Conservation (phyloP, 768 basidiomycete species). For the Lanmaoa rubissima region DNA sequence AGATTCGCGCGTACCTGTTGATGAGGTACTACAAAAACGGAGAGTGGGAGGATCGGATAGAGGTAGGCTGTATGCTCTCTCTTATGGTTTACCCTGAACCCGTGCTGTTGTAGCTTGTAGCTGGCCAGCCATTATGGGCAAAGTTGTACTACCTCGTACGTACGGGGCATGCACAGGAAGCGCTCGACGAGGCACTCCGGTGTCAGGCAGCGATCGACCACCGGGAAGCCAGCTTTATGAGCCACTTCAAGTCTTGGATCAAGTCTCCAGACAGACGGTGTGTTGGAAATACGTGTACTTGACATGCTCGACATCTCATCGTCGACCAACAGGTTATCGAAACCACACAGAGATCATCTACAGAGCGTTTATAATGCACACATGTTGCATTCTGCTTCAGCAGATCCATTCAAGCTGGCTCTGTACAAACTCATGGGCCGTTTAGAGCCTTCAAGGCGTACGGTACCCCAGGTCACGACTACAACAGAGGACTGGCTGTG, state of each 20-base stretch:
- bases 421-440: constrained; percentile 95
- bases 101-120: constrained; percentile 57
- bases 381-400: constrained; percentile 83
- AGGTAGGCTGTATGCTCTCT: constrained; percentile 49
- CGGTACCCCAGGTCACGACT: constrained; percentile 78
- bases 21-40: constrained; percentile 80
- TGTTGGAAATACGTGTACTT: constrained; percentile 16
- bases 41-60: constrained; percentile 82
- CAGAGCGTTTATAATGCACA: constrained; percentile 80
- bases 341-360: constrained; percentile 75
- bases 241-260: constrained; percentile 80
- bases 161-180: constrained; percentile 79
- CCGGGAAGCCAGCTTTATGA: constrained; percentile 80
- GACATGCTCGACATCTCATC: constrained; percentile 1
- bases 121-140: constrained; percentile 90
- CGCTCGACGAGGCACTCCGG: constrained; percentile 69
- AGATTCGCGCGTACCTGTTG: constrained; percentile 82
- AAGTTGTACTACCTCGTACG: constrained; percentile 90
- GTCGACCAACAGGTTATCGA: constrained; percentile 51
- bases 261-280: constrained; percentile 78
- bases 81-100: not conserved
- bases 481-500: constrained; percentile 99
- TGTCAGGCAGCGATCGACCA: constrained; percentile 71
- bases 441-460: constrained; percentile 77
- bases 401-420: constrained; percentile 95